Conservation (phyloP, 805 yeast genomes). For the Starmerella etchellsii region DNA sequence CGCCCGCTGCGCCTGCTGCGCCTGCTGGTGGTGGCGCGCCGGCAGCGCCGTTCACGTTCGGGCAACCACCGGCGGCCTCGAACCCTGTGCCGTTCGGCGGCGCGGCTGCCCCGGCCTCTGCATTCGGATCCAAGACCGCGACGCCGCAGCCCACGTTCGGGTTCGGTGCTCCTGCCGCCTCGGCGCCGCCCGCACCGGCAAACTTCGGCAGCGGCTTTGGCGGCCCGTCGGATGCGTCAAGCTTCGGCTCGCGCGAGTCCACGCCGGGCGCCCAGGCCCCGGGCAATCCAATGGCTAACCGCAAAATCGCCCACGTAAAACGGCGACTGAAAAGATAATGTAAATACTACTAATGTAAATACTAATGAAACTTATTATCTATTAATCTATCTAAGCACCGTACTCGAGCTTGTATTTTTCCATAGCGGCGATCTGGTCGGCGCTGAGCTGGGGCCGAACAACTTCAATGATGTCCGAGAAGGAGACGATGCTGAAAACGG, state of each 20-base stretch:
- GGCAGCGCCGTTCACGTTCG: slow-evolving; percentile 1
- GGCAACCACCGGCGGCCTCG: not conserved
- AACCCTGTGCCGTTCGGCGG: not conserved
- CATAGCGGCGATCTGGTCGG: slow-evolving; percentile 22
- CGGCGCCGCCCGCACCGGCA: not conserved
- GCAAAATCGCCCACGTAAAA: slow-evolving; percentile 16
- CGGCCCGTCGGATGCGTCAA: too few species aligned
- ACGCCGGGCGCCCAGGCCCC: slow-evolving; percentile 10
- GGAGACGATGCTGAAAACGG: slow-evolving; percentile 69
- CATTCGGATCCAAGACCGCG: not conserved
- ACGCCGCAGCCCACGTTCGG: not conserved
- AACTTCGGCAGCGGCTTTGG: not conserved
- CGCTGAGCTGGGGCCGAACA: slow-evolving; percentile 29
- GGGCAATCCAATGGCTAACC: slow-evolving; percentile 2
- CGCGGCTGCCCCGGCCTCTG: not conserved
- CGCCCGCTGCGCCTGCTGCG: slow-evolving; percentile 2
- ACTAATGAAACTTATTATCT: not conserved
- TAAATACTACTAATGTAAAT: not conserved
- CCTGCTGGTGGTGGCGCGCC: slow-evolving; percentile 6
- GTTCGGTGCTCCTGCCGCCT: not conserved
- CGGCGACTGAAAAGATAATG: slow-evolving; percentile 6
- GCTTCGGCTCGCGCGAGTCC: slow-evolving; percentile 9
- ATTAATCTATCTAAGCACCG: slow-evolving; percentile 19
- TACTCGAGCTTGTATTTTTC: slow-evolving; percentile 24
- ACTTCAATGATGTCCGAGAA: slow-evolving; percentile 61